Evolutionary conservation across 139 green algal species (phyloP).

Genomic region (Asterochloris erici): DNA sequence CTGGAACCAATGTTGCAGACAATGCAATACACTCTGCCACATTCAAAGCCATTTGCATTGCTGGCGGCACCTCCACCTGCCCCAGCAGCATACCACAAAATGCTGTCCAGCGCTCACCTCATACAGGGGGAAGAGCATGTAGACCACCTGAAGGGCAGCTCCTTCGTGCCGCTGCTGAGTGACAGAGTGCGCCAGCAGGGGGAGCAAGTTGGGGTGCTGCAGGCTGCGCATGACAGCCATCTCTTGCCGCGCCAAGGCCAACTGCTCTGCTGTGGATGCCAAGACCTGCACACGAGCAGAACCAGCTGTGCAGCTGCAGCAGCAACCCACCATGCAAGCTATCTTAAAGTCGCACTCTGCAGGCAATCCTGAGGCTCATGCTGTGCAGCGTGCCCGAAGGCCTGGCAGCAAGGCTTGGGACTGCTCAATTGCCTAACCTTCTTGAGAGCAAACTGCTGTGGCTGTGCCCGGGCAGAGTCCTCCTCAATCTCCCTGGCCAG

Average conservation of each 20-base stretch:
- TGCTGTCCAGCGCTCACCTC: slow-evolving; percentile 8
- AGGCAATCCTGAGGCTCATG: no score
- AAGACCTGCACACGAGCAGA: slow-evolving; percentile 36
- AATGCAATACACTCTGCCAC: no score
- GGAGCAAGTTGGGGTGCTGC: slow-evolving; percentile 63
- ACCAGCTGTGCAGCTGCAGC: no score
- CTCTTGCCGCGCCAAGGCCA: slow-evolving; percentile 39
- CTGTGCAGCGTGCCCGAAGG: no score
- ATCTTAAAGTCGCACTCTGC: no score
- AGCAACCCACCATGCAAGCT: no score
- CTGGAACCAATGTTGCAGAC: no score
- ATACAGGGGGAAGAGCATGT: slow-evolving; percentile 59
- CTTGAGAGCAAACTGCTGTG: slow-evolving; percentile 40
- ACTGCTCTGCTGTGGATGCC: slow-evolving; percentile 35
- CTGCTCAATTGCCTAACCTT: slow-evolving; percentile 1
- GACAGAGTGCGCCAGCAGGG: slow-evolving; percentile 36
- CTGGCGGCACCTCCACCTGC: no score
- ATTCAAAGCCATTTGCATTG: no score
- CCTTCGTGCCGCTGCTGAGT: neutral
- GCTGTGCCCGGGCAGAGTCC: neutral
- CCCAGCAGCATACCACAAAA: no score
- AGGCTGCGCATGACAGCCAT: slow-evolving; percentile 44
- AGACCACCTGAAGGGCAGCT: slow-evolving; percentile 17
- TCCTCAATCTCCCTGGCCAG: slow-evolving; percentile 48
- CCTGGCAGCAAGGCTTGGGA: no score